Evolutionary conservation across 768 basidiomycete genomes (phyloP), one percentile per base, ranked within the genome.

Genomic region (Boletus insuetus): DNA sequence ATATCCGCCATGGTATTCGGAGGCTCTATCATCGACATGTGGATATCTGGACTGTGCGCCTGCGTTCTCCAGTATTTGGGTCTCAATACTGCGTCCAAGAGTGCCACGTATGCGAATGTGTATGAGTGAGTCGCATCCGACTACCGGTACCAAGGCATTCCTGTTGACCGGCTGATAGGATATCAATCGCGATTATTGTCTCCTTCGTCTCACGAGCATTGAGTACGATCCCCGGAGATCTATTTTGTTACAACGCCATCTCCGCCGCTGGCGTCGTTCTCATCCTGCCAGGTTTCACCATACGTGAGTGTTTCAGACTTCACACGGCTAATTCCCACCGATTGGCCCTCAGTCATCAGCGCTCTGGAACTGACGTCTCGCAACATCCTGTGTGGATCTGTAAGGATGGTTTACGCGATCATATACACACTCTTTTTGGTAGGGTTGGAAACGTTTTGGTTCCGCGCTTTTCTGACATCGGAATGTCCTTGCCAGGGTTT

Each of bases 91-190:
- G 92, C 93, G 4, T 82, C 86, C 60, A 92, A 89, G 72, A 94
- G 88, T 62, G 81, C 89, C 1, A 87, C 91, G 74, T 95, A 94
- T 71, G 91, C 92, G n/a, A 95, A 93, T 64, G 91, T 95, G 54
- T 96, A 94, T 65, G 94, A 96, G 94, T 94, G 68, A 70, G 91
- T 77, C 22, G 3, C 22, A 6, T 32, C 43, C 37, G 37, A 38
- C 48, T 46, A 26, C 37, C 10, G 14, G n/a, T 38, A 48, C 8
- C 34, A 3, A n/a, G n/a, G 22, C 12, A 22, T 51, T 22, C 40
- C 29, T 49, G 31, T 26, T 41, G 34, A 48, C 20, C 34, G 7
- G 32, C 13, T 5, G 40, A 16, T 40, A 94, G 92, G 69, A 91
- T 94, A 64, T 88, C 91, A 0, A 85, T 88, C 12, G 84, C 90